A percentile compares a stretch with the other conserved stretches of the same genome.
Conservation (phyloP, 208 protist species). For the Leishmania aethiopica region DNA sequence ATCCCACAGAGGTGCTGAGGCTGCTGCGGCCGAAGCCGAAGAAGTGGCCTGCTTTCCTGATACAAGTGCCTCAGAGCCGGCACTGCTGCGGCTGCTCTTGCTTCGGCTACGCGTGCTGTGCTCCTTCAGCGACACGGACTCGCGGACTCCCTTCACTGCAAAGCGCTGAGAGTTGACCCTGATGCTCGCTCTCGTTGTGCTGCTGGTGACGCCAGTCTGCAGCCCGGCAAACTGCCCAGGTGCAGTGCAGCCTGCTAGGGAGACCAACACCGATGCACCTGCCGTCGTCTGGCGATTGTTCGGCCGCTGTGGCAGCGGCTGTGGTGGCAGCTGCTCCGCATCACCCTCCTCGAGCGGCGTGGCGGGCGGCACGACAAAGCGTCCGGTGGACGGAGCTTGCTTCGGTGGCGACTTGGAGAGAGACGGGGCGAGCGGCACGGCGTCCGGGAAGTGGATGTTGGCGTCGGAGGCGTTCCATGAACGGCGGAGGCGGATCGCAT, state of each 20-base stretch:
- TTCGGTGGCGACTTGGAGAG: background rate
- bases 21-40: background rate
- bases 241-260: background rate
- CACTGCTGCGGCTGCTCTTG: conserved; percentile 5
- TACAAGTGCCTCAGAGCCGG: background rate
- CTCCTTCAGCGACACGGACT: background rate
- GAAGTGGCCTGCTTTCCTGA: background rate
- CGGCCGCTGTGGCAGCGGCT: background rate
- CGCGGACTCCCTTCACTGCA: conserved; percentile 10
- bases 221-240: background rate
- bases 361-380: conserved; percentile 16
- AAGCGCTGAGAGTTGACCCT: conserved; percentile 21
- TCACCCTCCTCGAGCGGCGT: background rate
- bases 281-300: background rate
- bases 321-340: background rate
- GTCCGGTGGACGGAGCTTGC: background rate
- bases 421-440: background rate
- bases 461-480: conserved; percentile 13
- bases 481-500: conserved; percentile 7
- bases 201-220: conserved; percentile 1
- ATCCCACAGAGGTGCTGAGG: background rate
- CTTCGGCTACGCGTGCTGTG: background rate
- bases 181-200: background rate
- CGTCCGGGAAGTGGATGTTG: background rate
- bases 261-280: too few relatives aligned